Evolutionary conservation across 1,284 basidiomycete genomes (phyloP), one percentile per base, ranked within the genome.

Genomic region (Microbotryum lychnidis-dioicae): DNA sequence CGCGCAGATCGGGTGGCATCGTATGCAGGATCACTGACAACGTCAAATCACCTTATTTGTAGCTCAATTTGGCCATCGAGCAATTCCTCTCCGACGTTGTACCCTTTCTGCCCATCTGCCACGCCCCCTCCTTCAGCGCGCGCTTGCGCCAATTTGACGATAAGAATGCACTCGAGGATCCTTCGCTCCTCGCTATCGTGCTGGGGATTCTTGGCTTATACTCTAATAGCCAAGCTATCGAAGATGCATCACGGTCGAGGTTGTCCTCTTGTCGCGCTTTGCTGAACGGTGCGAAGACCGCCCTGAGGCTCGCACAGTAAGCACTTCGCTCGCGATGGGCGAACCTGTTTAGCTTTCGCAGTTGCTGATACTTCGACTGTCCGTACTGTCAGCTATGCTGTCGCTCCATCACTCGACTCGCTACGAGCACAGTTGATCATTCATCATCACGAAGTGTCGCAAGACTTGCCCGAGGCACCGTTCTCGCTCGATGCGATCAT

Each of bases 391-490:
- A 68, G 64, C 21, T 61, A 54, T 49, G 42, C 63, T 25, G 60
- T 62, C 27, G 6, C 37, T 2, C 67, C 64, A 1, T 47, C 56
- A 20, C 25, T 68, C 48, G 67, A 68, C 45, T 59, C 63, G 12
- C 44, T 68, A 4, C 59, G 67, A 12, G 56, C 64, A 1, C 31
- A 66, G n/a, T 54, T 68, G 21, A 56, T 66, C 4, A 47, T 68
- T 2, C 55, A 66, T 46, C 58, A 58, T 4, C 49, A 23, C 48
- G 50, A 59, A 3, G 37, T 21, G 0, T 50, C 56, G 23, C 56
- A 58, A 20, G 48, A 57, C 7, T 61, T 58, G 42, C 3, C 46
- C 2, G 44, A 57, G 14, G 29, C 52, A 4, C 9, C 50, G 1
- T 55, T 33, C 53, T 6, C 58, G 2, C 62, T 66, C 42, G 33